Base-by-base conservation (phyloP, 164 flowering plant species). In the Aristolochia fimbriata region DNA sequence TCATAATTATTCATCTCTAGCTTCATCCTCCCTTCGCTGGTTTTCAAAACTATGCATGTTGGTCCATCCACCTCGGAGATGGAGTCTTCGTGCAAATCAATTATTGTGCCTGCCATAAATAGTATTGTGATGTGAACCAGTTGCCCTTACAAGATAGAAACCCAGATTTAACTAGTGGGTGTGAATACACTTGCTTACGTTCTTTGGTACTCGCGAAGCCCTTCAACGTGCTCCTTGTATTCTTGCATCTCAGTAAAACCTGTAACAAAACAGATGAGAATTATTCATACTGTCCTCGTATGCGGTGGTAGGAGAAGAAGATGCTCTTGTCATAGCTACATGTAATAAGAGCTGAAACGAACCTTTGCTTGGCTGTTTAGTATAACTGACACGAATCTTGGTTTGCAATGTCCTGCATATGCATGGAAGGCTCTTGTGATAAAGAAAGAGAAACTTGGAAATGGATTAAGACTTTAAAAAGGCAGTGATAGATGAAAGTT, bases 1-100 rank as follows among this genome's bases (percentile, higher is more conserved):
- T 70, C 68, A 62, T 80, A 74, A 58, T 87, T 86, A 47, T 83
- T 77, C 93, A 92, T 92, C 74, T 92, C 89, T 45, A 92, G 71
- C 73, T 85, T 92, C 59, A 81, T 70, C n/a, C 65, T 68, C 57
- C 95, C 98, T 37, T 59, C 51, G 61, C 69, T 78, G 17, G 96
- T 92, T 6, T 78, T 80, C 45, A 87, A 62, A n/a, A 80, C 87
- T 7, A 83, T 63, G 2, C 79, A 77, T 57, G 79, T 83, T 27
- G 88, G 77, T 46, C 83, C 82, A n/a, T 70, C 77, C 1, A 58
- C 59, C 24, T 75, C 78, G 2, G 68, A 77, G 2, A 57, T 73
- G 25, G 80, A 58, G 61, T 83, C 84, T 65, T 75, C 80, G 57
- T 87, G 88, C 62, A 83, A 46, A 62, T 88, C 82, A 16, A 74